A percentile compares a stretch with the other conserved stretches of the same genome.
phyloP scores from a whole-genome alignment of 306 rosid species.

The Casuarina glauca region DNA sequence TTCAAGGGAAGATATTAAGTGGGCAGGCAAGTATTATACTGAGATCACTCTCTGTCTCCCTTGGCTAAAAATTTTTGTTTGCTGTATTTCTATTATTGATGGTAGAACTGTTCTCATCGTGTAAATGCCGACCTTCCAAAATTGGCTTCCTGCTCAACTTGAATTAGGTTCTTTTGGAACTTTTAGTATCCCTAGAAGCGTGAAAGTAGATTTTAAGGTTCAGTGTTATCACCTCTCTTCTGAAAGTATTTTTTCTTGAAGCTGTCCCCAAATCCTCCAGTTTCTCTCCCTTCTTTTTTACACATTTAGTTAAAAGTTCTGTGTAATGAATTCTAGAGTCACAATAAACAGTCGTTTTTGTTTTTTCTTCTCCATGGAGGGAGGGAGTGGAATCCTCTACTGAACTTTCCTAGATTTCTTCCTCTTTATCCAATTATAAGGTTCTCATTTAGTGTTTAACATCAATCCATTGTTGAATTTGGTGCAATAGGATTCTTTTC shows the following conservation, averaged over 20 bases:
- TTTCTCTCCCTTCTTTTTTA: not conserved
- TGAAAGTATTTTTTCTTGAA: not conserved
- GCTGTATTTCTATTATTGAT: not conserved
- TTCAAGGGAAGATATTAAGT: slow-evolving; percentile 75
- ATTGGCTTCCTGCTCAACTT: not conserved
- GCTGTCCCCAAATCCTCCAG: not conserved
- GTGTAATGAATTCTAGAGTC: not conserved
- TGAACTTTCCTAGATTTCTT: not conserved
- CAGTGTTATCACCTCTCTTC: not conserved
- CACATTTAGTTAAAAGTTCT: not conserved
- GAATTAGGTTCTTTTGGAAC: slow-evolving; percentile 5
- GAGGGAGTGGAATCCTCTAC: not conserved
- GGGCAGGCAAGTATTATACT: slow-evolving; percentile 74
- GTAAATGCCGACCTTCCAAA: not conserved
- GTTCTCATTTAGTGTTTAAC: not conserved
- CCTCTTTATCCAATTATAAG: not conserved
- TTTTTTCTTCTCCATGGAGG: not conserved
- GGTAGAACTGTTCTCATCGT: not conserved
- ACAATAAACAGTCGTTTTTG: no score
- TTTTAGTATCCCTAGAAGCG: not conserved
- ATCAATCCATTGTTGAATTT: not conserved
- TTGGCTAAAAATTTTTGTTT: not conserved
- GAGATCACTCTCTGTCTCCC: slow-evolving; percentile 1
- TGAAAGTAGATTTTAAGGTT: slow-evolving; percentile 4
- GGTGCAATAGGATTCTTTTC: not conserved